Conservation (phyloP, 2,329 filamentous ascomycete species). For the Paracamarosporium sp. region DNA sequence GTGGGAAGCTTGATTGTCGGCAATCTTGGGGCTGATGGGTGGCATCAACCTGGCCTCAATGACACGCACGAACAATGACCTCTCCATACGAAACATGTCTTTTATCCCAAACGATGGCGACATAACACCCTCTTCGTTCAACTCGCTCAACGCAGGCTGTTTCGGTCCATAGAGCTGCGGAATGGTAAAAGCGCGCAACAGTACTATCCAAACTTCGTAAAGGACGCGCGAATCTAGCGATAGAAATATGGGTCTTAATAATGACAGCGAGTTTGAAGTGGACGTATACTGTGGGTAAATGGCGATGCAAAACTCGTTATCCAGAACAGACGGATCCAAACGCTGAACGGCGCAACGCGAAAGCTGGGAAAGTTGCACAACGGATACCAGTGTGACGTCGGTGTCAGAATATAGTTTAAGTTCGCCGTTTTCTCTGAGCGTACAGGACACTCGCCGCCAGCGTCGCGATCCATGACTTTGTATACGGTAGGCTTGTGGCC, state of each 20-base stretch:
- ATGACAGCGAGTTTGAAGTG: slow-evolving; percentile 73
- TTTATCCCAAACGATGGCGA: slow-evolving; percentile 50
- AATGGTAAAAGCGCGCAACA: slow-evolving; percentile 88
- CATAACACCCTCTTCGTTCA: slow-evolving; percentile 47
- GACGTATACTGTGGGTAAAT: slow-evolving; percentile 93
- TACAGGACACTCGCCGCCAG: slow-evolving; percentile 91
- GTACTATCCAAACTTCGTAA: slow-evolving; percentile 97
- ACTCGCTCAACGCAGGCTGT: slow-evolving; percentile 51
- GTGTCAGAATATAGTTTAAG: slow-evolving; percentile 89
- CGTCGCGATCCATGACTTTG: slow-evolving; percentile 66
- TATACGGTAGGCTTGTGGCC: slow-evolving; percentile 62
- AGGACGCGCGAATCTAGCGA: slow-evolving; percentile 84
- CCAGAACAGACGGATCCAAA: slow-evolving; percentile 86
- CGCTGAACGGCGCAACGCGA: slow-evolving; percentile 90
- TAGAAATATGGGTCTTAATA: slow-evolving; percentile 88
- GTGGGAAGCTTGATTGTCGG: slow-evolving; percentile 33
- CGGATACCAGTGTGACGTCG: slow-evolving; percentile 78
- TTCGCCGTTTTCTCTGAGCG: slow-evolving; percentile 91
- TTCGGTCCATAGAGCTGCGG: slow-evolving; percentile 86
- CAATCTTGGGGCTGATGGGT: slow-evolving; percentile 45
- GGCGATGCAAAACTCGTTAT: slow-evolving; percentile 91
- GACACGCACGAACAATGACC: slow-evolving; percentile 64
- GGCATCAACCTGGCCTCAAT: slow-evolving; percentile 65
- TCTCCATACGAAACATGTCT: slow-evolving; percentile 72
- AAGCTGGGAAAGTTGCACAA: slow-evolving; percentile 86